Evolutionary conservation across 2,329 filamentous ascomycete genomes (phyloP), one percentile per base, ranked within the genome.

Genomic region (Xylaria arbuscula): DNA sequence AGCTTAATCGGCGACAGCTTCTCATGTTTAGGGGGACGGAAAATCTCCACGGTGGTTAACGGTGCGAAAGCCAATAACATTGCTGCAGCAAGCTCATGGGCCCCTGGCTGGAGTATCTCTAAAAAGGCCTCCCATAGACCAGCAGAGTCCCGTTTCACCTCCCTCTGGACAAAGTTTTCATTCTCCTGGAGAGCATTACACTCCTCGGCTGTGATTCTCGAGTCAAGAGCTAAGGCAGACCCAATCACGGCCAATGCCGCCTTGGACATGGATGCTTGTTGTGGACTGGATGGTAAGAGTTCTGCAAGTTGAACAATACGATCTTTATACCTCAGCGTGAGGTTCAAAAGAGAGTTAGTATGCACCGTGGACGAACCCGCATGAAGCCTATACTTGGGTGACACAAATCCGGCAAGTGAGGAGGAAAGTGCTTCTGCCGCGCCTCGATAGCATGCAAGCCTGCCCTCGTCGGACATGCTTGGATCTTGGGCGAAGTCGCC

Each of bases 121-220:
- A 93, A 84, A 55, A 94, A 91, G 1, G 89, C 86, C 70, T 93
- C 91, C 91, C 94, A 98, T 50, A 97, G 88, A 17, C 89, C 86
- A 17, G 90, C 85, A 0, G 93, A 95, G 65, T 93, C 87, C 19
- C 90, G 89, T 71, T 88, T 88, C 50, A 92, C 81, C 66, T 92
- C 87, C 72, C 90, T 86, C 58, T 91, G 91, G 22, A 93, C 85
- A 51, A 86, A 83, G 51, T 85, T 85, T 22, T 86, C 85, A 36
- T 72, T 74, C 9, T 85, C 83, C 22, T 88, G 84, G 62, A 97
- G 87, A 6, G 89, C 86, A 64, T 88, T 86, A 74, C 89, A 91
- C 76, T 94, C 92, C 60, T 89, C 87, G 57, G 86, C 86, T 4
- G 93, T 84, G 36, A 90, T 90, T 70, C 90, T 88, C 58, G 91